phyloP scores from a whole-genome alignment of 2,329 filamentous ascomycete genomes.

The Colletotrichum lupini region DNA sequence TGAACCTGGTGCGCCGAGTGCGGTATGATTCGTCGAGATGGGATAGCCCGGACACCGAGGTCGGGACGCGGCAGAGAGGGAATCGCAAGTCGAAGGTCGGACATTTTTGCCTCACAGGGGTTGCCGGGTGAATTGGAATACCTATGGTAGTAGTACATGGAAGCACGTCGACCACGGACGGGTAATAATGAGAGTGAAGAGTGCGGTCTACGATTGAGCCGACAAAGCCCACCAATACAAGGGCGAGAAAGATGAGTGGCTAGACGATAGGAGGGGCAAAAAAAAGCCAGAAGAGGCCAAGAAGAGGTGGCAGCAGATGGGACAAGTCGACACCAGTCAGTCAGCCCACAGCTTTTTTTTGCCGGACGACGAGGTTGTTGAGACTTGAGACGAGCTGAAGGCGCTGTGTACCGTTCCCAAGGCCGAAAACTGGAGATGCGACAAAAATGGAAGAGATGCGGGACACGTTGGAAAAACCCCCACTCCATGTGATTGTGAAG shows the following conservation, averaged over 20 bases:
- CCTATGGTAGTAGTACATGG: background rate
- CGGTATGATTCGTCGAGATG: slow-evolving; percentile 25
- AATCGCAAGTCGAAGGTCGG: background rate
- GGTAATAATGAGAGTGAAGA: background rate
- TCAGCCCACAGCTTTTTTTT: slow-evolving; percentile 23
- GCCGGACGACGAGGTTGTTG: slow-evolving; percentile 19
- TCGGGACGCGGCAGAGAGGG: slow-evolving; percentile 11
- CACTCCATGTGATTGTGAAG: slow-evolving; percentile 33
- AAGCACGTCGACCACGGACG: background rate
- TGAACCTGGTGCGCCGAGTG: slow-evolving; percentile 1
- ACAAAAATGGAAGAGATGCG: background rate
- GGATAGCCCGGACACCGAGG: slow-evolving; percentile 21
- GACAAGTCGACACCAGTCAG: slow-evolving; percentile 26
- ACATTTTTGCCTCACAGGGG: slow-evolving; percentile 25
- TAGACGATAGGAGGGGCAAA: slow-evolving; percentile 18
- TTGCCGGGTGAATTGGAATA: slow-evolving; percentile 23
- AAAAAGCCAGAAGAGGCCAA: background rate
- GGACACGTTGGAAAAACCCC: background rate
- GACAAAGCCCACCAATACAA: slow-evolving; percentile 31
- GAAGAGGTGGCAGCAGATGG: background rate
- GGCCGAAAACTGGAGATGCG: slow-evolving; percentile 26
- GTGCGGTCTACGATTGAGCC: background rate
- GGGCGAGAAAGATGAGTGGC: slow-evolving; percentile 9
- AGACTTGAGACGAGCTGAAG: slow-evolving; percentile 31
- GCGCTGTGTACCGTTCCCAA: slow-evolving; percentile 13